These are phyloP conservation scores for Epichloe gansuensis DNA, from an alignment of 2,329 filamentous ascomycete species.

Conservation along the genomic window DNA sequence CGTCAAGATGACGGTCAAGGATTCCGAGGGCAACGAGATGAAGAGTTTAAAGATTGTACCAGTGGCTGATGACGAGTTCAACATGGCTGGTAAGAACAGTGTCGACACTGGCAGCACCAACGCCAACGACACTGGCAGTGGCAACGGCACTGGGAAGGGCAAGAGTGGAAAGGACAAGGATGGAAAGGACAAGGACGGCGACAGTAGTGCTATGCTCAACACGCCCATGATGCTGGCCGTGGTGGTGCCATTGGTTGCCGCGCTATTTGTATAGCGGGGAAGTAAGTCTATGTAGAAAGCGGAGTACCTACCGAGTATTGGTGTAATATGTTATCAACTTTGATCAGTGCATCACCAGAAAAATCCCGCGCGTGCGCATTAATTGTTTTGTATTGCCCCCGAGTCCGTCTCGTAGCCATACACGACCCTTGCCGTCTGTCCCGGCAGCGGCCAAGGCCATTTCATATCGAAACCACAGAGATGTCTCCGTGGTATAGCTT, in stretches of 20 bases:
- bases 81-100: slow-evolving; percentile 33
- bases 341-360: too few species aligned
- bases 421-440: slow-evolving; percentile 2
- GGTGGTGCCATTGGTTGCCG: slow-evolving; percentile 21
- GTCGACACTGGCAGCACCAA: slow-evolving; percentile 19
- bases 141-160: neutral
- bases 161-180: neutral
- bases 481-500: slow-evolving; percentile 19
- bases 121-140: slow-evolving; percentile 9
- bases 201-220: slow-evolving; percentile 17
- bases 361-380: too few species aligned
- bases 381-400: too few species aligned
- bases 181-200: slow-evolving; percentile 8
- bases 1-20: slow-evolving; percentile 34
- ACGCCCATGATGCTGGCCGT: slow-evolving; percentile 22
- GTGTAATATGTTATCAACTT: too few species aligned
- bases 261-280: slow-evolving; percentile 17
- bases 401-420: slow-evolving; percentile 3
- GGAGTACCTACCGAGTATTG: too few species aligned
- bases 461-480: neutral
- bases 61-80: slow-evolving; percentile 31
- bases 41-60: slow-evolving; percentile 35
- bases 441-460: slow-evolving; percentile 1
- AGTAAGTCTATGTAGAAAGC: slow-evolving; percentile 7
- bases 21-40: slow-evolving; percentile 29